Base-by-base conservation (phyloP, 164 flowering plant genomes). In the Pachysandra terminalis region DNA sequence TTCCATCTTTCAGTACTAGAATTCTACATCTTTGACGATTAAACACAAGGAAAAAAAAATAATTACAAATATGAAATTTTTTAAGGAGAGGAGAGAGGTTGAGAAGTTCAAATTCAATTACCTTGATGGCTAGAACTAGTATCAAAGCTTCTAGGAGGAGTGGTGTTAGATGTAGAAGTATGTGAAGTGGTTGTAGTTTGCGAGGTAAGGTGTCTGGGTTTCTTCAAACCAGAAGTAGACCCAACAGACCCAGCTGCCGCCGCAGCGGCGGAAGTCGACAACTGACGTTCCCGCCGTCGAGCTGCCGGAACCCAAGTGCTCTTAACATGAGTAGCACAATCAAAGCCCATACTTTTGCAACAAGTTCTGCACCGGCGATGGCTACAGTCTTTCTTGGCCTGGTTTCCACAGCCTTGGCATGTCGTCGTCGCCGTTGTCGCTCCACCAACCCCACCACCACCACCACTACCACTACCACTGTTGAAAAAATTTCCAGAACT, bases 241-340 rank as follows among this genome's bases (percentile, higher is more conserved):
- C 78, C 84, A 5, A 96, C 82, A 17, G 91, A 84, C 0, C 79
- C 85, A 19, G 63, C 71, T 10, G 60, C 80, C 9, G 71, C 69
- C 15, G 67, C 76, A 1, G 74, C 77, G 0, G 76, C 69, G 0
- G 72, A 56, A 0, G 56, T 58, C 74, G 86, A 76, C 12, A 84
- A 71, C 80, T 89, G 97, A 1, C 97, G 87, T 40, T 93, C 98
- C 0, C 97, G 78, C 52, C 98, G 77, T 14, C 93, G 74, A 5
- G 93, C 81, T 0, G 97, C 98, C 0, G 98, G 96, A 8, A 93
- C 96, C 98, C 98, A 93, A 12, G 98, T 93, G 86, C 98, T 93
- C 81, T 86, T 93, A 61, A 93, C 89, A 74, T 93, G 98, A 41
- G 98, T 93, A 12, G 86, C 19, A 60, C 98, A 95, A 51, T 91